A percentile compares a stretch with the other conserved stretches of the same genome.
phyloP scores from a whole-genome alignment of 2,329 filamentous ascomycete species.

The Ceratocystis cacaofunesta region DNA sequence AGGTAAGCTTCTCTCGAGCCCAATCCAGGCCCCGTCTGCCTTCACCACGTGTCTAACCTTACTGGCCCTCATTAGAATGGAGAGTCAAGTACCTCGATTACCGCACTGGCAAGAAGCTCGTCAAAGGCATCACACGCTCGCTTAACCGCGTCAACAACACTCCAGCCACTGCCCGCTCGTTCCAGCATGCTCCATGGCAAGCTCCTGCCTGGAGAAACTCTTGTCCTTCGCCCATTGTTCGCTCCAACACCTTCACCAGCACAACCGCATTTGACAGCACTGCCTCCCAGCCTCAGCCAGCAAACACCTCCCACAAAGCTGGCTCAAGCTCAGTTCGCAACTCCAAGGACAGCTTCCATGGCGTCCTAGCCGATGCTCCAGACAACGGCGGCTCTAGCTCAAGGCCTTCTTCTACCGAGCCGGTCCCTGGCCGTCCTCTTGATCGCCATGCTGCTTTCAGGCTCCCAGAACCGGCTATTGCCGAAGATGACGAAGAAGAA shows the following conservation, averaged over 20 bases:
- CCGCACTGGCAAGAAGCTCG: conserved; percentile 85
- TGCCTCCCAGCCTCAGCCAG: not conserved
- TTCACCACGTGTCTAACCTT: conserved; percentile 6
- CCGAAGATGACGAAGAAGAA: conserved; percentile 17
- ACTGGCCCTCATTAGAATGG: conserved; percentile 48
- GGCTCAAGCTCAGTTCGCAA: conserved; percentile 8
- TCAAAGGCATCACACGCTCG: conserved; percentile 68
- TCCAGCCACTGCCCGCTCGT: conserved; percentile 23
- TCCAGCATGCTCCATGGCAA: not conserved
- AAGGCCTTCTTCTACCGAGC: not conserved
- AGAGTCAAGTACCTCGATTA: conserved; percentile 87
- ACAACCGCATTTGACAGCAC: not conserved
- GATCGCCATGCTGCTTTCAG: conserved; percentile 27
- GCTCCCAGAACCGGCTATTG: conserved; percentile 40
- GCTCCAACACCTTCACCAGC: conserved; percentile 18
- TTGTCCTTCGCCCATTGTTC: conserved; percentile 22
- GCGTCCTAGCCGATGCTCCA: not conserved
- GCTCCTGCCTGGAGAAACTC: conserved; percentile 21
- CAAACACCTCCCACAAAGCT: not conserved
- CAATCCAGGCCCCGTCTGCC: not conserved
- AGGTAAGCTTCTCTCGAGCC: conserved; percentile 30
- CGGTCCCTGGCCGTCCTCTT: conserved; percentile 14
- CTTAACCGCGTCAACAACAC: conserved; percentile 46
- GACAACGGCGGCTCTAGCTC: not conserved
- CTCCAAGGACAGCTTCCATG: not conserved